These are phyloP conservation scores for Xylaria sp. DNA, from an alignment of 2,329 filamentous ascomycete species.

Conservation along the genomic window DNA sequence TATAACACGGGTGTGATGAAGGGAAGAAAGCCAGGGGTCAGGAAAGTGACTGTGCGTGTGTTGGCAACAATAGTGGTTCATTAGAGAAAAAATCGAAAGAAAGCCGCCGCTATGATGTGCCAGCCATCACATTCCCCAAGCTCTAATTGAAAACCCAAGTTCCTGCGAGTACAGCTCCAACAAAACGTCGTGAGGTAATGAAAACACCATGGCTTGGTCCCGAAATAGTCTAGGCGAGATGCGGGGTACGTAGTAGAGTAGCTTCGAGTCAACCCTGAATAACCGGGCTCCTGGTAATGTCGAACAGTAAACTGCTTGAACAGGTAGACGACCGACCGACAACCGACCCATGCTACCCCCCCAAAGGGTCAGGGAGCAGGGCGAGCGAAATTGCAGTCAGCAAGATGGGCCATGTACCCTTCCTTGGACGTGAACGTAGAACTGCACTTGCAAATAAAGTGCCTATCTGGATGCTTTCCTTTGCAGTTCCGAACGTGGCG, in stretches of 20 bases:
- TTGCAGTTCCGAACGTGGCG: conserved; percentile 6
- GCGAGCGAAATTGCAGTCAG: too few species aligned
- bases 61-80: too few species aligned
- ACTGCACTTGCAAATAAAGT: conserved; percentile 8
- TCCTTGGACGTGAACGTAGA: not conserved
- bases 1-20: too few species aligned
- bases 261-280: not conserved
- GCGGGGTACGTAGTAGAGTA: not conserved
- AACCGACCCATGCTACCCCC: too few species aligned
- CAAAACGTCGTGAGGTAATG: not conserved
- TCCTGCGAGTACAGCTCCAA: not conserved
- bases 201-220: not conserved
- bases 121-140: not conserved
- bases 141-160: not conserved
- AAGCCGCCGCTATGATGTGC: not conserved
- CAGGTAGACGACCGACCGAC: not conserved
- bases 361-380: too few species aligned
- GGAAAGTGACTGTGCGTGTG: too few species aligned
- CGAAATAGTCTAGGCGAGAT: not conserved
- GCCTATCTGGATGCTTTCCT: not conserved
- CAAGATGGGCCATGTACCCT: not conserved
- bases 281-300: too few species aligned
- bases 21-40: too few species aligned
- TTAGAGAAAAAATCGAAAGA: not conserved
- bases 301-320: not conserved